Evolutionary conservation across 768 basidiomycete species (phyloP).

Genomic region (Amyloporia xantha): DNA sequence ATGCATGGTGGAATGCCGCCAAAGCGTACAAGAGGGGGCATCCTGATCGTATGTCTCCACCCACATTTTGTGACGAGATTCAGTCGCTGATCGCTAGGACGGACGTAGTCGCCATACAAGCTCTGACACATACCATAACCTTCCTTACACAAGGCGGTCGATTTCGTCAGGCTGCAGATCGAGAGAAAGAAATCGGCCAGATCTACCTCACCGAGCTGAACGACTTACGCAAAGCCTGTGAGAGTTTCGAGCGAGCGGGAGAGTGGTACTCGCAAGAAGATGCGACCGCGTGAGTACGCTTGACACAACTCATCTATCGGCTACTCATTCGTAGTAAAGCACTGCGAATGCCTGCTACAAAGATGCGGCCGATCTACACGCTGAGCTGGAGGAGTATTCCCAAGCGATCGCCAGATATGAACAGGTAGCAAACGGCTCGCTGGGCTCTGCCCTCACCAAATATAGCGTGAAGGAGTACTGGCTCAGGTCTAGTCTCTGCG

Average conservation of each 20-base stretch:
- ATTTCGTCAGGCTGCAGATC: conserved; percentile 95
- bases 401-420: conserved; percentile 86
- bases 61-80: neutral
- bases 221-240: conserved; percentile 81
- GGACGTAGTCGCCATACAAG: conserved; percentile 84
- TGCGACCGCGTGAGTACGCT: conserved; percentile 77
- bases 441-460: conserved; percentile 82
- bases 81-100: no score
- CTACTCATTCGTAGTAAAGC: conserved; percentile 33
- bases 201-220: conserved; percentile 81
- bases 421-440: conserved; percentile 79
- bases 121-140: conserved; percentile 76
- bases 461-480: conserved; percentile 99
- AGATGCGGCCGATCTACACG: conserved; percentile 93
- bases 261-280: conserved; percentile 99
- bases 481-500: conserved; percentile 82
- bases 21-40: conserved; percentile 91
- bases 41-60: conserved; percentile 60
- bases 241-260: conserved; percentile 85
- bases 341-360: conserved; percentile 96
- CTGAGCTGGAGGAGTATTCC: conserved; percentile 78
- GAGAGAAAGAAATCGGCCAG: conserved; percentile 95
- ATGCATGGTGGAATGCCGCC: conserved; percentile 97
- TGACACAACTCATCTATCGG: neutral
- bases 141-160: conserved; percentile 80